Conservation (phyloP, 139 green algal species). For the Edaphochlamys debaryana region DNA sequence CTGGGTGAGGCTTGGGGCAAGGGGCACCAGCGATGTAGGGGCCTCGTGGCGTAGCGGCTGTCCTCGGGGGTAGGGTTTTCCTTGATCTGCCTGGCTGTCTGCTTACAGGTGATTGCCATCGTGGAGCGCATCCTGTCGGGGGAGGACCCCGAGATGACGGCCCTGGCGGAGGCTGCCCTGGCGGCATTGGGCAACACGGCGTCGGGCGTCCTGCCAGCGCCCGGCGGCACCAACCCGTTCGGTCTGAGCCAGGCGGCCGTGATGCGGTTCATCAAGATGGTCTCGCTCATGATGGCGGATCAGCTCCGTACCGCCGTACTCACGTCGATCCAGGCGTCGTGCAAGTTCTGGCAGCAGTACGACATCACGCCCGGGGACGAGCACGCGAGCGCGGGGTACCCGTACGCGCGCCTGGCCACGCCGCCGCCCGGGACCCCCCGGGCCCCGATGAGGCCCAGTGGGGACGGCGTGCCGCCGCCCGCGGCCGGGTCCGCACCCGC, state of each 20-base stretch:
- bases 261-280: conserved; percentile 67
- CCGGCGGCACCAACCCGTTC: conserved; percentile 6
- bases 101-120: conserved; percentile 55
- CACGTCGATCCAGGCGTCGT: conserved; percentile 54
- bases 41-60: too few species aligned
- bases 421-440: too few species aligned
- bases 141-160: conserved; percentile 21
- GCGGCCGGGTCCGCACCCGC: too few species aligned
- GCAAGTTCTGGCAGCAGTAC: conserved; percentile 67
- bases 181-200: neutral
- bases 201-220: neutral
- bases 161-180: conserved; percentile 2
- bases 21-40: too few species aligned
- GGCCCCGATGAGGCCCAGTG: too few species aligned
- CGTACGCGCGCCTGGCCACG: conserved; percentile 2
- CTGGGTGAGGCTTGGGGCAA: too few species aligned
- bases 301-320: conserved; percentile 70
- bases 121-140: conserved; percentile 46
- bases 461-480: too few species aligned
- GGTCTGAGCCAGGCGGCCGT: conserved; percentile 51
- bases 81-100: too few species aligned
- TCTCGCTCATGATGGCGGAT: conserved; percentile 74
- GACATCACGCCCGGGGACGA: conserved; percentile 26
- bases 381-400: conserved; percentile 45
- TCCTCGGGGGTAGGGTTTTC: too few species aligned